phyloP scores from a whole-genome alignment of 148 eudicot genomes.

The Pouteria glomerata region DNA sequence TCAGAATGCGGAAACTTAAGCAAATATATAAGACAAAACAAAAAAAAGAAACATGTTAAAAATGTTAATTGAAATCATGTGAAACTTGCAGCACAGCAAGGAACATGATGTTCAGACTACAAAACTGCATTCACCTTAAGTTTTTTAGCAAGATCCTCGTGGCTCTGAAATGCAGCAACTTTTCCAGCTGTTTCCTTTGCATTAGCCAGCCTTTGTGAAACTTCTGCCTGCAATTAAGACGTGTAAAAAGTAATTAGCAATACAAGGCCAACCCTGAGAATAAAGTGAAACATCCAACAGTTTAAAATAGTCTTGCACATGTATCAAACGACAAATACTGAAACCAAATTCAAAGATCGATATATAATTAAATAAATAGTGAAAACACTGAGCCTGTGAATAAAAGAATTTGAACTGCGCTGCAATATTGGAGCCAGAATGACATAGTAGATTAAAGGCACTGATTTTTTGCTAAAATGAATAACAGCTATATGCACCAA shows the following conservation, averaged over 20 bases:
- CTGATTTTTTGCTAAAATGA: no score
- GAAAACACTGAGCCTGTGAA: no score
- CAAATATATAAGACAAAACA: neutral
- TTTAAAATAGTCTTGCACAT: neutral
- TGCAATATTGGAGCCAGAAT: no score
- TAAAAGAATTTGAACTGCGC: no score
- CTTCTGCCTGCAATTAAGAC: slow-evolving; percentile 68
- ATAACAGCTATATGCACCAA: slow-evolving; percentile 1
- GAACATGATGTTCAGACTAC: neutral
- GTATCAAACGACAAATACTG: neutral
- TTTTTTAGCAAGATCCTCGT: slow-evolving; percentile 83
- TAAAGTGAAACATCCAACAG: neutral
- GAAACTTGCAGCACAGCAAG: neutral
- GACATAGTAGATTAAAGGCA: no score
- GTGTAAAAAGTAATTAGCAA: neutral
- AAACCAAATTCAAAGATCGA: neutral
- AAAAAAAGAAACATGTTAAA: neutral
- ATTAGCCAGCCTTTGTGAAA: slow-evolving; percentile 71
- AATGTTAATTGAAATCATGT: neutral
- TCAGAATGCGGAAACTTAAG: neutral
- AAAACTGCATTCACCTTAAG: slow-evolving; percentile 57
- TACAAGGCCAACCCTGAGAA: neutral
- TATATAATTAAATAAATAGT: no score
- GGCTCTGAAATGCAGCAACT: slow-evolving; percentile 48
- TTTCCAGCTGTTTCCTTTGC: slow-evolving; percentile 51